These are phyloP conservation scores for Candida railenensis DNA, from an alignment of 805 yeast species.

Conservation along the genomic window DNA sequence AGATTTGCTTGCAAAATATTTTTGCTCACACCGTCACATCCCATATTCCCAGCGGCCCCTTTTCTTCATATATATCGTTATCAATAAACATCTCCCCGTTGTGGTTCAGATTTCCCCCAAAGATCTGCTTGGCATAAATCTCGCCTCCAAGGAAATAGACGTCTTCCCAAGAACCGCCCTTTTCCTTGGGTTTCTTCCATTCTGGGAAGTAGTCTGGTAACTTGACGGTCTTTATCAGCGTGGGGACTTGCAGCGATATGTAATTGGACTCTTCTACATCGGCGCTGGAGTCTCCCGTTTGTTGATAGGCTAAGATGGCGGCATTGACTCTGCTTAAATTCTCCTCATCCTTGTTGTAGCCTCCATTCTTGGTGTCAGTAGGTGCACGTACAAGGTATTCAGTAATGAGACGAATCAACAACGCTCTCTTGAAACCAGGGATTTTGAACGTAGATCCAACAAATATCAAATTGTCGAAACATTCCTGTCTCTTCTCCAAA, in stretches of 20 bases:
- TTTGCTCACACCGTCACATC: conserved; percentile 31
- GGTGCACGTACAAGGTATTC: conserved; percentile 50
- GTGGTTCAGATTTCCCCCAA: conserved; percentile 55
- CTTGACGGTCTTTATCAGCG: conserved; percentile 63
- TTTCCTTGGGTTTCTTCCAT: conserved; percentile 66
- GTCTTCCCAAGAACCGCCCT: conserved; percentile 65
- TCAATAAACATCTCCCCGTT: conserved; percentile 63
- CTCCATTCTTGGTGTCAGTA: conserved; percentile 20
- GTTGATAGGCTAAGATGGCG: conserved; percentile 44
- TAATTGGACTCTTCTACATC: conserved; percentile 15
- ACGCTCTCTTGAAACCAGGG: conserved; percentile 71
- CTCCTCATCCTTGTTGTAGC: conserved; percentile 4
- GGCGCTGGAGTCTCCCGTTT: conserved; percentile 30
- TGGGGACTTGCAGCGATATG: conserved; percentile 68
- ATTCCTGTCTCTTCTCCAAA: conserved; percentile 68
- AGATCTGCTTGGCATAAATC: conserved; percentile 82
- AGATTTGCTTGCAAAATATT: no score
- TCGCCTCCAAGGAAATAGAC: conserved; percentile 83
- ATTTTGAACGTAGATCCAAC: conserved; percentile 78
- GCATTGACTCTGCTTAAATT: conserved; percentile 28
- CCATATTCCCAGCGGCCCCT: conserved; percentile 86
- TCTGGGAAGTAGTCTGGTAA: conserved; percentile 92
- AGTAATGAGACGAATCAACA: conserved; percentile 56
- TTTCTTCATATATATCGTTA: conserved; percentile 68
- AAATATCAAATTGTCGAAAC: conserved; percentile 80